Base-by-base conservation (phyloP, 441 rosid genomes). In the Mallotus repandus region DNA sequence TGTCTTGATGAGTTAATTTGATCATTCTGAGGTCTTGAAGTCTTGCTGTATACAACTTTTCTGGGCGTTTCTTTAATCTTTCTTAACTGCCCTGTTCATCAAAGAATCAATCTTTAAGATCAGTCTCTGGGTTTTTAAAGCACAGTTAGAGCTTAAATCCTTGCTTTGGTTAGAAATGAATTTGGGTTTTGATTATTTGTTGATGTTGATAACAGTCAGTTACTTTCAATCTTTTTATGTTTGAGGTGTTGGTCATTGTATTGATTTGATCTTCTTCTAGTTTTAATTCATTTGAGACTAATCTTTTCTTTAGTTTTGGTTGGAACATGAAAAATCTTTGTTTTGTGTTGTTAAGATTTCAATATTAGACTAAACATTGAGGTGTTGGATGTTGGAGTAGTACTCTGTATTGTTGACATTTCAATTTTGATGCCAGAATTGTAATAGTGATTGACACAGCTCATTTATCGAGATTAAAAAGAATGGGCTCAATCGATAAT, bases 401-500 rank as follows among this genome's bases (percentile, higher is more conserved):
- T 55, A 9, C 56, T 10, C 66, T 38, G 15, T 22, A 5, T 58
- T 38, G 49, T 18, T 68, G 21, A 25, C 52, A 15, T 15, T 18
- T 43, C n/a, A 48, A 29, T 68, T 50, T 45, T 69, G 55, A 75
- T 63, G 74, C 29, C 64, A 41, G 22, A 9, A 6, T 10, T 55
- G 49, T 66, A 48, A 57, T 46, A 43, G 66, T 66, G 59, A 71
- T 70, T 68, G 72, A 55, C 66, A 63, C 68, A 74, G 62, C 60
- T 62, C 54, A 54, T 64, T 60, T 69, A 76, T 73, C 60, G 32
- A 29, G 58, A 38, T 68, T 32, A 64, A 21, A 65, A 57, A 45
- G 76, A 53, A 91, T 89, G 97, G 86, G 68, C 72, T 81, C 87
- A 3, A 62, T 64, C 63, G 76, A 75, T 73, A 78, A 81, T 74